Conservation (phyloP, 768 basidiomycete genomes). For the Mycena crocata region DNA sequence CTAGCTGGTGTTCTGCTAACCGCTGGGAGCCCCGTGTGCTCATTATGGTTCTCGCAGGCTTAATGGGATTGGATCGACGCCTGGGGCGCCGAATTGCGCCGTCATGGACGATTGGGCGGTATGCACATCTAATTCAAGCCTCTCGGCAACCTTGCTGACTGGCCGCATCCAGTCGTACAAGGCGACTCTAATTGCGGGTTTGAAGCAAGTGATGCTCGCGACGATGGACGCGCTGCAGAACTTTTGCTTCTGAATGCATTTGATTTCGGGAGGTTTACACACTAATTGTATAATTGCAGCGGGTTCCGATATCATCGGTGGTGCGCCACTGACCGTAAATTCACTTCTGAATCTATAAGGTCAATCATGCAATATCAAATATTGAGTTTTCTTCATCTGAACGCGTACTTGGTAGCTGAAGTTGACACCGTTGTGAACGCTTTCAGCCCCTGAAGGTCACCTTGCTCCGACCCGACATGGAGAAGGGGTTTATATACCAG, state of each 20-base stretch:
- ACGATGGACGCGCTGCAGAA: conserved; percentile 94
- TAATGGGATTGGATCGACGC: conserved; percentile 56
- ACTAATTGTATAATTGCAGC: too few species aligned
- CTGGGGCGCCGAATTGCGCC: conserved; percentile 50
- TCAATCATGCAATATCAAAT: too few species aligned
- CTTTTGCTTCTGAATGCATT: conserved; percentile 97
- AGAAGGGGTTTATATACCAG: too few species aligned
- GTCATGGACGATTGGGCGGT: conserved; percentile 60
- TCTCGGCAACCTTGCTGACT: conserved; percentile 18
- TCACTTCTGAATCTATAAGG: too few species aligned
- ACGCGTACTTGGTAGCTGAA: too few species aligned
- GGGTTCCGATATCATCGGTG: too few species aligned
- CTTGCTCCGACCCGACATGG: too few species aligned
- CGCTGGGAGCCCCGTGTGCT: conserved; percentile 21
- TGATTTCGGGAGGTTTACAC: too few species aligned
- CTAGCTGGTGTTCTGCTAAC: conserved; percentile 46
- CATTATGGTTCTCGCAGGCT: conserved; percentile 47
- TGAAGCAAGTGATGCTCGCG: conserved; percentile 76
- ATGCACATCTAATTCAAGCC: conserved; percentile 28
- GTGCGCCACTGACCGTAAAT: too few species aligned
- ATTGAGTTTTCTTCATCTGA: too few species aligned
- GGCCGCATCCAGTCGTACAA: conserved; percentile 61
- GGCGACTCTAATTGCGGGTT: conserved; percentile 63
- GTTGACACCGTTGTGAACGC: too few species aligned
- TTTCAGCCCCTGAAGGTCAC: too few species aligned